Evolutionary conservation across 2,329 filamentous ascomycete species (phyloP).

Genomic region (Colletotrichum tofieldiae): DNA sequence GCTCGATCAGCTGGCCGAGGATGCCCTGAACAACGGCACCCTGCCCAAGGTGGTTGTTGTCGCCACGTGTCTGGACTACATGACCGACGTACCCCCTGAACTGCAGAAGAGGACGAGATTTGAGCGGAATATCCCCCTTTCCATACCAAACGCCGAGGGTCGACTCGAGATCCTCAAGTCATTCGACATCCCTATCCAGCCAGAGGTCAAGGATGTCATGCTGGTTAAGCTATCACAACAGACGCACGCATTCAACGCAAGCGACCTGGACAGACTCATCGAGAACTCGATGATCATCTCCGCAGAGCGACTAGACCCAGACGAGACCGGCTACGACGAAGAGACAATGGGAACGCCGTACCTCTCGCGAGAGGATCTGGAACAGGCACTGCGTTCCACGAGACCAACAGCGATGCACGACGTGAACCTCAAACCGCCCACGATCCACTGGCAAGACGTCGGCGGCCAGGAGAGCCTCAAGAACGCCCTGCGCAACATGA

Average conservation of each 20-base stretch:
- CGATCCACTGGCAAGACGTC: constrained; percentile 88
- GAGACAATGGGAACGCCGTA: constrained; percentile 45
- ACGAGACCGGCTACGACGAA: constrained; percentile 45
- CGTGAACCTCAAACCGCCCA: constrained; percentile 89
- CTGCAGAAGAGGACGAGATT: constrained; percentile 79
- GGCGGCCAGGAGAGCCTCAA: constrained; percentile 88
- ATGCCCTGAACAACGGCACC: constrained; percentile 54
- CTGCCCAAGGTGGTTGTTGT: constrained; percentile 78
- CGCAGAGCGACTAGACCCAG: constrained; percentile 52
- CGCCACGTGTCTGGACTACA: constrained; percentile 80
- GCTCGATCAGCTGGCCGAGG: constrained; percentile 67
- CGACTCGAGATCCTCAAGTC: constrained; percentile 82
- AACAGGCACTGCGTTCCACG: constrained; percentile 77
- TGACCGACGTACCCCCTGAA: constrained; percentile 79
- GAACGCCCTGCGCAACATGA: constrained; percentile 67
- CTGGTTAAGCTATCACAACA: constrained; percentile 77
- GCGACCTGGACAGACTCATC: constrained; percentile 80
- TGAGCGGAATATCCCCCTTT: constrained; percentile 77
- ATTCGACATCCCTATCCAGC: constrained; percentile 64
- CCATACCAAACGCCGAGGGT: constrained; percentile 80
- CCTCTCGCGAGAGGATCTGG: constrained; percentile 67
- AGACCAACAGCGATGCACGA: constrained; percentile 90
- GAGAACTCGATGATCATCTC: constrained; percentile 50
- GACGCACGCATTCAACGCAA: constrained; percentile 90
- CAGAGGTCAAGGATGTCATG: constrained; percentile 65